phyloP scores from a whole-genome alignment of 495 filamentous ascomycete genomes.

The Aspergillus egyptiacus region DNA sequence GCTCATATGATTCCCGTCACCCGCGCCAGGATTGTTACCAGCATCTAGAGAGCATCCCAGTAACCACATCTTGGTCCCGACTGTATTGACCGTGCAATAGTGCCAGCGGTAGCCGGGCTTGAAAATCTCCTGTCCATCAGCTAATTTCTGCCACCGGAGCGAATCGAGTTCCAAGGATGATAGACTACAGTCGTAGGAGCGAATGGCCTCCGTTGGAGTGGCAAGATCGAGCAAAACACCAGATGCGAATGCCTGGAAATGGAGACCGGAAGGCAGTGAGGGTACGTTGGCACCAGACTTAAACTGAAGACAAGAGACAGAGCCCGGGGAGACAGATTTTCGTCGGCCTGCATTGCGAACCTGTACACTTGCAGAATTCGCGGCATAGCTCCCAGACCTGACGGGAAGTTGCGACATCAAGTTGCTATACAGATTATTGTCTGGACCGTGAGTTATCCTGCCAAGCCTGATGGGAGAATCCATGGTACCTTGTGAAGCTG shows the following conservation, averaged over 20 bases:
- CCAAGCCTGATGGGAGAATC: constrained; percentile 35
- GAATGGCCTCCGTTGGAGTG: constrained; percentile 81
- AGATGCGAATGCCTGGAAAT: constrained; percentile 93
- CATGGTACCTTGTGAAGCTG: constrained; percentile 59
- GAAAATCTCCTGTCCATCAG: constrained; percentile 90
- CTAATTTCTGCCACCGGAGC: constrained; percentile 86
- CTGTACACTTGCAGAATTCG: constrained; percentile 84
- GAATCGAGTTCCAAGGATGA: constrained; percentile 80
- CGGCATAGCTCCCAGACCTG: constrained; percentile 71
- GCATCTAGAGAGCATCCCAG: constrained; percentile 80
- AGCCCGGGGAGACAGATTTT: constrained; percentile 71
- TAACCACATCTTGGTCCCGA: constrained; percentile 92
- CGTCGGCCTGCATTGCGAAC: constrained; percentile 65
- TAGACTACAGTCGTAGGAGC: constrained; percentile 78
- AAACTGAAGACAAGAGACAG: constrained; percentile 86
- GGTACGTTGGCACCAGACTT: constrained; percentile 83
- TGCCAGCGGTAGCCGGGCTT: constrained; percentile 86
- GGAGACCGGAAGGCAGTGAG: constrained; percentile 77
- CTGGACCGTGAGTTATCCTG: constrained; percentile 40
- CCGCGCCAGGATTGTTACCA: constrained; percentile 42
- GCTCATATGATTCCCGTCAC: constrained; percentile 81
- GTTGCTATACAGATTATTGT: constrained; percentile 34
- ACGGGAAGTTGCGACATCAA: constrained; percentile 36
- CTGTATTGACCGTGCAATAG: constrained; percentile 89
- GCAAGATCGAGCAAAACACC: constrained; percentile 89